phyloP scores from a whole-genome alignment of 75 land plant species.

The Cunninghamia lanceolata region DNA sequence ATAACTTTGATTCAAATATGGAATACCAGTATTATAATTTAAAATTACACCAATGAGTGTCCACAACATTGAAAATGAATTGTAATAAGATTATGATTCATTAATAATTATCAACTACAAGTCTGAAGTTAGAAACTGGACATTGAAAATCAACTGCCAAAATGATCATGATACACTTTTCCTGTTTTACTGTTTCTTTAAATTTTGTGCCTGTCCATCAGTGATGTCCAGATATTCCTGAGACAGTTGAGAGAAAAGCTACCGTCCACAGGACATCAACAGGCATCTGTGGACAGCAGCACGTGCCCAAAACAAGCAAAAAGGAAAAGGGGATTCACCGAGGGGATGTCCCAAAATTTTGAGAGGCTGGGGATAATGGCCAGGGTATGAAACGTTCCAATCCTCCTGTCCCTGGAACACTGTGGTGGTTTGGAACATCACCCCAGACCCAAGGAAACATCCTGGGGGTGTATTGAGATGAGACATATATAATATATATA shows the following conservation, averaged over 20 bases:
- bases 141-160: neutral
- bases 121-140: neutral
- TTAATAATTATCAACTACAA: neutral
- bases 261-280: neutral
- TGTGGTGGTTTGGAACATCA: neutral
- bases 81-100: neutral
- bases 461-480: constrained; percentile 49
- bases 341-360: neutral
- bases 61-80: too few relatives aligned
- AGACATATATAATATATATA: neutral
- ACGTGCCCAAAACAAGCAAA: neutral
- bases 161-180: neutral
- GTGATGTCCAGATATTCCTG: neutral
- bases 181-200: neutral
- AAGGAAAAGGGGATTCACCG: neutral
- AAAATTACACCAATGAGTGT: neutral
- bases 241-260: neutral
- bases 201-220: neutral
- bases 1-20: neutral
- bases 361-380: neutral
- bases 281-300: neutral
- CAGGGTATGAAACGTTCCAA: neutral
- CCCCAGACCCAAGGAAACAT: neutral
- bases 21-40: neutral
- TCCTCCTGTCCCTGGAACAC: neutral